Percentiles rank a stretch among this genome's conserved stretches.
Evolutionary conservation across 345 rosid species (phyloP).

Genomic region (Brassica incana): DNA sequence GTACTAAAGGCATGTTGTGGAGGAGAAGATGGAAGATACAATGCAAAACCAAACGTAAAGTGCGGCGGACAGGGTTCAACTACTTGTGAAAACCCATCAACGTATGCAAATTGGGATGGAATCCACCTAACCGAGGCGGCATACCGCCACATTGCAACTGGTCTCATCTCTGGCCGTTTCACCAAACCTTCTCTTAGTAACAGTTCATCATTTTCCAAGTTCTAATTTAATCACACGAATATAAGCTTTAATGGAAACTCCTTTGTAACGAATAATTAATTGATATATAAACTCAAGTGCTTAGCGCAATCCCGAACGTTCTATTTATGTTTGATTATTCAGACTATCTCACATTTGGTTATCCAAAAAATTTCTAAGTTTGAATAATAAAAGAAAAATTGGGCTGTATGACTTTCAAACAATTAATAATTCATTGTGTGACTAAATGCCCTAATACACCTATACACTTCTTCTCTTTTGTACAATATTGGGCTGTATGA

Average conservation of each 20-base stretch:
- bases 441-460: no score
- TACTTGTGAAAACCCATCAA: constrained; percentile 2
- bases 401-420: no score
- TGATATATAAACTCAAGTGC: not conserved
- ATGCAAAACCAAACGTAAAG: not conserved
- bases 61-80: constrained; percentile 3
- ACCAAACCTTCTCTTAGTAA: constrained; percentile 4
- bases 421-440: no score
- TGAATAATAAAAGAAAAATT: no score
- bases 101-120: constrained; percentile 13
- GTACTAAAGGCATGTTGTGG: constrained; percentile 13
- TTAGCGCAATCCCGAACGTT: not conserved
- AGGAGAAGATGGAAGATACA: constrained; percentile 7
- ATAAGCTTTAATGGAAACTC: not conserved
- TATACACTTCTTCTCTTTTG: no score
- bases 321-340: no score
- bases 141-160: constrained; percentile 2
- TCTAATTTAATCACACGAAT: not conserved
- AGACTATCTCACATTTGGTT: no score
- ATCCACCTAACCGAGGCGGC: constrained; percentile 14
- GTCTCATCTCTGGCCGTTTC: constrained; percentile 14
- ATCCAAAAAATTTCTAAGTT: no score
- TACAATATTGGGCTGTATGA: no score
- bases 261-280: not conserved
- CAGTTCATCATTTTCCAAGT: not conserved